Base-by-base conservation (phyloP, 768 basidiomycete genomes). In the Kwoniella botswanensis region DNA sequence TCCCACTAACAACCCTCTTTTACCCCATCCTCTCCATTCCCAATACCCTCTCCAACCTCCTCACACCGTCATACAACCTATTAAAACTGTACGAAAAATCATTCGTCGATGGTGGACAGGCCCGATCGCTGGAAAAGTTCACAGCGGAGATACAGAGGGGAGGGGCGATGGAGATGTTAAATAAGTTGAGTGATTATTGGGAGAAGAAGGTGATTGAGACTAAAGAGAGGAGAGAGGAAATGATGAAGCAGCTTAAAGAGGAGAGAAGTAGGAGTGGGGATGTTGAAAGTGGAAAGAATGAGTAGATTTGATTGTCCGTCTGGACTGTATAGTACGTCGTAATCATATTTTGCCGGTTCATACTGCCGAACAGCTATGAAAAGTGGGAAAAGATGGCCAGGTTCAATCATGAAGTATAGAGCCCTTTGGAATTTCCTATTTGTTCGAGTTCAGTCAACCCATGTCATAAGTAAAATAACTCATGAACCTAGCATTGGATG, bases 21-120 rank as follows among this genome's bases (percentile, higher is more conserved):
- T 66, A 73, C 50, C 79, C 79, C 5, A 75, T 77, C 13, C 55
- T 74, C 6, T 75, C 74, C 21, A 67, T 80, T 29, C 76, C 79
- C 0, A 17, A 54, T 1, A 76, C 73, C 2, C 41, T 76, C 68
- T 7, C 57, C 3, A 63, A 44, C 10, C 46, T 78, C n/a, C 57
- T 72, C 41, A 57, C 71, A 4, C 79, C 79, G 7, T 68, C 75
- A 0, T 53, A 60, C 35, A 63, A 68, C 44, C 61, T 80, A 12
- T 54, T 80, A 15, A 29, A 43, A 18, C 58, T 69, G 22, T 80
- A 80, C 63, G 9, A n/a, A 10, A 46, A 26, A 13, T 75, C 76
- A 21, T 80, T 74, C 67, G 61, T 67, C 29, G 79, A 80, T 59
- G 76, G 79, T 13, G 55, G 70, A 3, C 79, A 80, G 66, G 10